Base-by-base conservation (phyloP, 192 early-diverging fungal genomes). In the Entophlyctis helioformis region DNA sequence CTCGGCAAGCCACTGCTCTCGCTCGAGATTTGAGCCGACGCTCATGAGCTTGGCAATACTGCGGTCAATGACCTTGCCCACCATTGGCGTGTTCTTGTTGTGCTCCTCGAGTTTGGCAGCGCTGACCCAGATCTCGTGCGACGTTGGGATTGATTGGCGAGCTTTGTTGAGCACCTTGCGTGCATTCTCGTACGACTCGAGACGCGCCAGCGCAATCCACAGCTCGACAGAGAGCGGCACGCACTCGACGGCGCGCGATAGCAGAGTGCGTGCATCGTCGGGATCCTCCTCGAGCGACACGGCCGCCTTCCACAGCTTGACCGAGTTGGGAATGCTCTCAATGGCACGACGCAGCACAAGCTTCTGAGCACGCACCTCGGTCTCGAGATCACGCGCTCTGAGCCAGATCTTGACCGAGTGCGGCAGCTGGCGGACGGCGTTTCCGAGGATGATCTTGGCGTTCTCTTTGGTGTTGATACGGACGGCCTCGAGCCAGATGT, bases 401-500 rank as follows among this genome's bases (percentile, higher is more conserved):
- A 84, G 63, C 96, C 96, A 99, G 21, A 99, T 76, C 35, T 86
- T 84, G 44, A 96, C 91, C 1, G 88, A 87, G 31, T 87, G 83
- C 15, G 96, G 96, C 25, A 96, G 53, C 47, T 87, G 75, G 11
- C 86, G 75, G 25, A 89, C 84, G 2, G 91, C 94, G 49, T 85
- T 81, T 10, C 87, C 86, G n/a, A 97, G 72, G 38, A 97, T 84
- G 34, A 81, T 74, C 52, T 91, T 90, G 9, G 92, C 91, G 32
- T 83, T 85, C 4, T 89, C 82, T 5, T 62, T 51, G 22, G 64
- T 84, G 61, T 93, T 90, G 20, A 99, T 66, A 13, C 92, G 80
- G 0, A 91, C 91, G 1, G 91, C 81, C 55, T 97, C 96, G 24
- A 99, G 68, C 96, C 96, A 99, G 13, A 97, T 75, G 54, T 99